Conservation (phyloP, 2,329 filamentous ascomycete species). For the Claviceps cyperi region DNA sequence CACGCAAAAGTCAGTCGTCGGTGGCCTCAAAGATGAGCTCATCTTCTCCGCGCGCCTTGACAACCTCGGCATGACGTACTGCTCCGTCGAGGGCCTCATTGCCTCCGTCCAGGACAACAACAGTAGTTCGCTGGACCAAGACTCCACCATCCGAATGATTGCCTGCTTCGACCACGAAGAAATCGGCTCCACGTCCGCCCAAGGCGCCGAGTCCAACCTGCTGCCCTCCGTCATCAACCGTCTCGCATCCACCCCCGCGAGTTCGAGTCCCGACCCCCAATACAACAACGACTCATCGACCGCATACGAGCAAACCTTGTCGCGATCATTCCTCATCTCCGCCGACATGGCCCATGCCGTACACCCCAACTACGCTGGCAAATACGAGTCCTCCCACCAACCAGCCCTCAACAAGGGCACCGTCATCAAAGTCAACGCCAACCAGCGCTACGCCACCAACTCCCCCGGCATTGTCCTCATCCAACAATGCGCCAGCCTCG, state of each 20-base stretch:
- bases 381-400: conserved; percentile 83
- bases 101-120: conserved; percentile 49
- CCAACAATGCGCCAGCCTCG: conserved; percentile 65
- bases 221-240: conserved; percentile 77
- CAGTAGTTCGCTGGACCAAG: conserved; percentile 52
- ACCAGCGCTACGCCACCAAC: conserved; percentile 93
- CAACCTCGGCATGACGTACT: conserved; percentile 94
- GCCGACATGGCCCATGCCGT: conserved; percentile 97
- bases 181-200: conserved; percentile 81
- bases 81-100: conserved; percentile 73
- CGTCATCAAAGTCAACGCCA: conserved; percentile 96
- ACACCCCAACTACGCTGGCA: conserved; percentile 84
- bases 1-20: conserved; percentile 78
- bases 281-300: conserved; percentile 53
- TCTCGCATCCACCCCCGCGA: conserved; percentile 62
- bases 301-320: conserved; percentile 83
- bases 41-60: conserved; percentile 93
- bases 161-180: conserved; percentile 97
- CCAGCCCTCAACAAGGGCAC: conserved; percentile 94
- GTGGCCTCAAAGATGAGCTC: conserved; percentile 83
- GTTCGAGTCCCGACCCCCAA: conserved; percentile 43
- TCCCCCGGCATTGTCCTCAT: conserved; percentile 86
- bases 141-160: conserved; percentile 75
- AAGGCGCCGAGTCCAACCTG: conserved; percentile 86
- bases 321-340: conserved; percentile 83